Evolutionary conservation across 352 stramenopile species (phyloP).

Genomic region (Pythium dissimile): DNA sequence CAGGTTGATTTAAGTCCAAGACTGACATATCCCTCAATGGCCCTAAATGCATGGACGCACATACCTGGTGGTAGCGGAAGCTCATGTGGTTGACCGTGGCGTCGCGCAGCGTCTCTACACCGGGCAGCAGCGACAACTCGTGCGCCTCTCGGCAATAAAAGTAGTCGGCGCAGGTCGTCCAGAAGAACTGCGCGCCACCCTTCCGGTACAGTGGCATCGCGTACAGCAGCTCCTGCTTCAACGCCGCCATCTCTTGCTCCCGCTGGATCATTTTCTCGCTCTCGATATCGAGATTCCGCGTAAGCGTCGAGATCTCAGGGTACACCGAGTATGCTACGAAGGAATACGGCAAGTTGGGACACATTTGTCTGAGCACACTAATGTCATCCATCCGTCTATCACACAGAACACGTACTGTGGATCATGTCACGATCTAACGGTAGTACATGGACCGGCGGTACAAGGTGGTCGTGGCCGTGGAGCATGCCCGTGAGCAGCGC

Average conservation of each 20-base stretch:
- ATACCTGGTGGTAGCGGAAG: slow-evolving; percentile 72
- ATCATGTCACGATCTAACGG: slow-evolving; percentile 71
- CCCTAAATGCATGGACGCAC: not conserved
- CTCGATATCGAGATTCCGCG: slow-evolving; percentile 42
- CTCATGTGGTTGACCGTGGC: slow-evolving; percentile 47
- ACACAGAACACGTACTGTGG: no score
- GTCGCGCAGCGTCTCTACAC: slow-evolving; percentile 42
- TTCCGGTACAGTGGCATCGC: slow-evolving; percentile 50
- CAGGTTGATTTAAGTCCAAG: not conserved
- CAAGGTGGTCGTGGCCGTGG: slow-evolving; percentile 28
- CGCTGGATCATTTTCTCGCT: slow-evolving; percentile 42
- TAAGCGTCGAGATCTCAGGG: slow-evolving; percentile 59
- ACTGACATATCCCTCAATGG: not conserved
- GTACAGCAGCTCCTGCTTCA: slow-evolving; percentile 50
- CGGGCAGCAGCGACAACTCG: slow-evolving; percentile 40
- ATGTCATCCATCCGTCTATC: not conserved
- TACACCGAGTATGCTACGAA: slow-evolving; percentile 52
- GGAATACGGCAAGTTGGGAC: no score
- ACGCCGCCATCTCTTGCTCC: slow-evolving; percentile 48
- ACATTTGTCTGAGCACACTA: not conserved
- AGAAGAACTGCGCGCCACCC: slow-evolving; percentile 43
- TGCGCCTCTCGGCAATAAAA: slow-evolving; percentile 69
- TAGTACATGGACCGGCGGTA: slow-evolving; percentile 48
- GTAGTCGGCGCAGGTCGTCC: slow-evolving; percentile 70
- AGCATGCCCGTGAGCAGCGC: slow-evolving; percentile 54